Base-by-base conservation (phyloP, 768 basidiomycete genomes). In the Psilocybe subaeruginosa region DNA sequence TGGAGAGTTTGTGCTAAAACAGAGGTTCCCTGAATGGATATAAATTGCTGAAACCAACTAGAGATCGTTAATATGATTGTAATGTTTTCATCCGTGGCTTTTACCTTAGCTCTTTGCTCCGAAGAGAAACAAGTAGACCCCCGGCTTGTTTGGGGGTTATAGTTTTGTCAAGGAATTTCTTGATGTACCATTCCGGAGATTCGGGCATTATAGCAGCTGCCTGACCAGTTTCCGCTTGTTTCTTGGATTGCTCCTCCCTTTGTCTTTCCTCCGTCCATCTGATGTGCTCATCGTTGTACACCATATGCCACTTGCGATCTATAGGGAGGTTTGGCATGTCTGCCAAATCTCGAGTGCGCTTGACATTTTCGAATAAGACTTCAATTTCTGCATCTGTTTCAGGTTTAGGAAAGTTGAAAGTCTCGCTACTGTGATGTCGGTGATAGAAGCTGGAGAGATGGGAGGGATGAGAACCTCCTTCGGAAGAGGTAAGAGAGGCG, bases 261-360 rank as follows among this genome's bases (percentile, higher is more conserved):
- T 78, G 82, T 68, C 83, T 86, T 66, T 89, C 88, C 50, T 89
- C 87, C 66, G 84, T 86, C 89, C 91, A 94, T 46, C 90, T 83
- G 56, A 90, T 80, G 57, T 90, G 89, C 67, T 92, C 90, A 65
- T 92, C 90, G 60, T 86, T 92, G 70, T 90, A 84, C 5, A 99
- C 90, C 70, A 99, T 85, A 64, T 82, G 80, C 96, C 97, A 99
- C 76, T 98, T 98, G 73, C 93, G 92, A 31, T 93, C 90, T 23
- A 92, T 82, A 14, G 85, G 68, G 59, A 93, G 77, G 61, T 82
- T 75, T 8, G 85, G 83, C 29, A 89, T 74, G 27, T 86, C 85
- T 9, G 75, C 82, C 27, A 93, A 72, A 65, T 85, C 90, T 46
- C 93, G 85, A 29, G 84, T 87, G 45, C 84, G 83, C 67, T 86